These are phyloP conservation scores for Salvia hispanica DNA, from an alignment of 257 asterid genomes.

Conservation along the genomic window DNA sequence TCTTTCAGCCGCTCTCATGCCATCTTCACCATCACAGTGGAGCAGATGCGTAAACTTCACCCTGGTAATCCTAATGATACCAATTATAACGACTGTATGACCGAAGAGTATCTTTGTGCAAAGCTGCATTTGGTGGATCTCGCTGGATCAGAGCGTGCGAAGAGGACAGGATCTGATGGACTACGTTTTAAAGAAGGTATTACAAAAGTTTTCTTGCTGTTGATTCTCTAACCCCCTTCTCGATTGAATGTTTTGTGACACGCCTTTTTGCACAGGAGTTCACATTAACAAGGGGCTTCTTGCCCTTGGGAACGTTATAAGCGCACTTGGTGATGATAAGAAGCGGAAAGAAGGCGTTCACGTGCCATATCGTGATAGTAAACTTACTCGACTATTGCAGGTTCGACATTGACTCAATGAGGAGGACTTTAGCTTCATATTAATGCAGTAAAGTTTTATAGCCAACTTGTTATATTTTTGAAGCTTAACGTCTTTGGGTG, in stretches of 20 bases:
- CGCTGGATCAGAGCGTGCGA: conserved; percentile 99
- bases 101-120: conserved; percentile 96
- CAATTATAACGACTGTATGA: conserved; percentile 60
- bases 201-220: background rate
- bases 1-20: conserved; percentile 94
- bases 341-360: conserved; percentile 95
- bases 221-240: conserved; percentile 23
- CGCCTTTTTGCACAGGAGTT: conserved; percentile 63
- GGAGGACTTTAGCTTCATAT: background rate
- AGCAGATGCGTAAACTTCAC: conserved; percentile 82
- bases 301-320: conserved; percentile 96
- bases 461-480: background rate
- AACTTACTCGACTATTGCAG: conserved; percentile 98
- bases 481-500: conserved; percentile 23
- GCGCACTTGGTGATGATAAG: conserved; percentile 99
- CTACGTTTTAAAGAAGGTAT: conserved; percentile 97
- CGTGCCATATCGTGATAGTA: conserved; percentile 97
- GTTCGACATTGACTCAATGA: conserved; percentile 41
- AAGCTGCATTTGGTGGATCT: conserved; percentile 98
- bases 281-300: conserved; percentile 98
- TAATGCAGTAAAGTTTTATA: background rate
- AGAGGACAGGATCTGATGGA: conserved; percentile 98
- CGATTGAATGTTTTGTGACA: conserved; percentile 19
- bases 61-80: conserved; percentile 49
- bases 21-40: conserved; percentile 96